Conservation (phyloP, 257 asterid genomes). For the Echites panduratus region DNA sequence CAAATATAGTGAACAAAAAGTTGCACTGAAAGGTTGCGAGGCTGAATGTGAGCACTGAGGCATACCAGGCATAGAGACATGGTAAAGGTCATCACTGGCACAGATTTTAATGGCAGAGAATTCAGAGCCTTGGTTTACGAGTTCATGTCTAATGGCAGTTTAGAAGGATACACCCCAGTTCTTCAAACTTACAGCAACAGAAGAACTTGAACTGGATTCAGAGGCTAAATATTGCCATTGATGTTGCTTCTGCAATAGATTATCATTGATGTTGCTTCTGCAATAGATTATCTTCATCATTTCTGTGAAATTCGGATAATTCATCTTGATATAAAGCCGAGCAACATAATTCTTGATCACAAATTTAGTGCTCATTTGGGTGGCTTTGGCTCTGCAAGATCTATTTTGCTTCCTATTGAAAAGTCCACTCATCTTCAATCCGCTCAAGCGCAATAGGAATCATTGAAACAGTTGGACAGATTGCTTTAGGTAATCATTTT, state of each 20-base stretch:
- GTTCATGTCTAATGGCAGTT: slow-evolving; percentile 19
- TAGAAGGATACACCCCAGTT: slow-evolving; percentile 21
- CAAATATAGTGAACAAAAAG: slow-evolving; percentile 9
- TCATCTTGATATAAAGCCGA: slow-evolving; percentile 28
- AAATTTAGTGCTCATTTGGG: slow-evolving; percentile 24
- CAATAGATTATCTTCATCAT: slow-evolving; percentile 25
- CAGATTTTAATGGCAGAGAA: slow-evolving; percentile 20
- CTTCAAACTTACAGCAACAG: background rate
- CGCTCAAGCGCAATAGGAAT: slow-evolving; percentile 11
- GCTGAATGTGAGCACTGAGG: slow-evolving; percentile 26
- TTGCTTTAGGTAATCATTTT: slow-evolving; percentile 10
- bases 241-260: slow-evolving; percentile 23
- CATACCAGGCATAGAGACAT: slow-evolving; percentile 23
- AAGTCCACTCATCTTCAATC: background rate
- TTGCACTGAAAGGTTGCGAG: slow-evolving; percentile 22
- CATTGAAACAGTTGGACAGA: slow-evolving; percentile 17
- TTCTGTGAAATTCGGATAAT: slow-evolving; percentile 15
- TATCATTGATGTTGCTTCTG: slow-evolving; percentile 27
- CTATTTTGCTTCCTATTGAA: slow-evolving; percentile 9
- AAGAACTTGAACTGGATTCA: slow-evolving; percentile 9
- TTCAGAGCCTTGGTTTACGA: slow-evolving; percentile 28
- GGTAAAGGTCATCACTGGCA: slow-evolving; percentile 25
- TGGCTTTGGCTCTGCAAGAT: slow-evolving; percentile 30
- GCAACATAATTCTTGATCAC: slow-evolving; percentile 27
- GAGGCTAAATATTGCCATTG: slow-evolving; percentile 28